A percentile compares a stretch with the other conserved stretches of the same genome.
Evolutionary conservation across 2,329 filamentous ascomycete species (phyloP).

Genomic region (Coniella lustricola): DNA sequence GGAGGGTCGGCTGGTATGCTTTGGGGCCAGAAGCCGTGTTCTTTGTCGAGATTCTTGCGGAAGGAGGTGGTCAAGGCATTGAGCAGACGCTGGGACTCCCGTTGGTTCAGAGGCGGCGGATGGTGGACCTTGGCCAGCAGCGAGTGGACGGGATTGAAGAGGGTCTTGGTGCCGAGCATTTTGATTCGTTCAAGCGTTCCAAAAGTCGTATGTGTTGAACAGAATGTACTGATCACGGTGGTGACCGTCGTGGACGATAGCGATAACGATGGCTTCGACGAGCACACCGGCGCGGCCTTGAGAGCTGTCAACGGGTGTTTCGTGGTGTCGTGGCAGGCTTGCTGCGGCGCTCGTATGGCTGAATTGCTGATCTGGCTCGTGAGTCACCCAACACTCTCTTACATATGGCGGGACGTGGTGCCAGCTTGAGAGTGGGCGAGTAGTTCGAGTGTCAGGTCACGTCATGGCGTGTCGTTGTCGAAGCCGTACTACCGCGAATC

Average conservation of each 20-base stretch:
- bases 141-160: conserved; percentile 31
- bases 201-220: no score
- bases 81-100: conserved; percentile 48
- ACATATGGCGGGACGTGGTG: neutral
- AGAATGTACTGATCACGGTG: neutral
- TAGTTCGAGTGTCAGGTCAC: neutral
- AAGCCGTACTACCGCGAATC: neutral
- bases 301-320: neutral
- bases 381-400: neutral
- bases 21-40: conserved; percentile 41
- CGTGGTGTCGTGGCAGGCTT: neutral
- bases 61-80: conserved; percentile 51
- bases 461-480: neutral
- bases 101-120: conserved; percentile 41
- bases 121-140: conserved; percentile 43
- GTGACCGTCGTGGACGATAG: neutral
- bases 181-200: conserved; percentile 1
- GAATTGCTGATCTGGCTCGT: neutral
- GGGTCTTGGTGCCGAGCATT: conserved; percentile 30
- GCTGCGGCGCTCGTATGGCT: neutral
- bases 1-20: conserved; percentile 17
- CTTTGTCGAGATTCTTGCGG: conserved; percentile 49
- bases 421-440: neutral
- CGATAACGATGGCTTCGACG: neutral
- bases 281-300: neutral